Percentiles rank a stretch among this genome's conserved stretches.
phyloP scores from a whole-genome alignment of 2,329 filamentous ascomycete genomes.

The Colletotrichum kahawae region DNA sequence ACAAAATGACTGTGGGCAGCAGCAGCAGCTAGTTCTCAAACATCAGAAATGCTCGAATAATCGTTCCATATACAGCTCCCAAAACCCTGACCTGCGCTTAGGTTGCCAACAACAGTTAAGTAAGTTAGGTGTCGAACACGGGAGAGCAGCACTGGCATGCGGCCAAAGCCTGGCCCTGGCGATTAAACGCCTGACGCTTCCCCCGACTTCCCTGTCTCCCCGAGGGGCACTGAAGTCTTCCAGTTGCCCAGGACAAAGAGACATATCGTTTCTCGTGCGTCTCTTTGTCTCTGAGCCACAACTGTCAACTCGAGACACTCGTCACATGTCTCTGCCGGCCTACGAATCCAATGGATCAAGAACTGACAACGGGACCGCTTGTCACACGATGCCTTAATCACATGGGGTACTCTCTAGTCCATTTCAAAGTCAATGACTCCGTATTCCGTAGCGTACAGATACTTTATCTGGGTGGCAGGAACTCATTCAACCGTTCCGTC shows the following conservation, averaged over 20 bases:
- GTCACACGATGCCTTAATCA: not conserved
- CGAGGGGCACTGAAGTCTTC: not conserved
- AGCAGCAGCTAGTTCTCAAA: not conserved
- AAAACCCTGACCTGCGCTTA: not conserved
- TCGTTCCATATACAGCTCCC: not conserved
- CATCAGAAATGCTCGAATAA: conserved; percentile 14
- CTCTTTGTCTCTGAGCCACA: conserved; percentile 15
- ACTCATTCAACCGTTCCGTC: conserved; percentile 7
- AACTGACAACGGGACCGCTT: not conserved
- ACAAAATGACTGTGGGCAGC: conserved; percentile 9
- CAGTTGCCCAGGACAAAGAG: conserved; percentile 11
- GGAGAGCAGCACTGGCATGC: conserved; percentile 8
- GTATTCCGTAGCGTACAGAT: conserved; percentile 15
- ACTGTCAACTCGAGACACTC: not conserved
- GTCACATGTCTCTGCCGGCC: conserved; percentile 2
- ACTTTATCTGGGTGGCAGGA: conserved; percentile 20
- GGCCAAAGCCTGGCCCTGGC: not conserved
- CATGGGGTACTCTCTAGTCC: conserved; percentile 10
- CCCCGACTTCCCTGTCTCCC: not conserved
- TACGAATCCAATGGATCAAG: not conserved
- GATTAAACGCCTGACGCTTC: not conserved
- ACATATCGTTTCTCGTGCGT: not conserved
- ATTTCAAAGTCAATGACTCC: conserved; percentile 19
- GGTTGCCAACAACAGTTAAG: not conserved
- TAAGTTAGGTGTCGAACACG: not conserved